Conservation (phyloP, 257 asterid species). For the Nicotiana tomentosiformis region DNA sequence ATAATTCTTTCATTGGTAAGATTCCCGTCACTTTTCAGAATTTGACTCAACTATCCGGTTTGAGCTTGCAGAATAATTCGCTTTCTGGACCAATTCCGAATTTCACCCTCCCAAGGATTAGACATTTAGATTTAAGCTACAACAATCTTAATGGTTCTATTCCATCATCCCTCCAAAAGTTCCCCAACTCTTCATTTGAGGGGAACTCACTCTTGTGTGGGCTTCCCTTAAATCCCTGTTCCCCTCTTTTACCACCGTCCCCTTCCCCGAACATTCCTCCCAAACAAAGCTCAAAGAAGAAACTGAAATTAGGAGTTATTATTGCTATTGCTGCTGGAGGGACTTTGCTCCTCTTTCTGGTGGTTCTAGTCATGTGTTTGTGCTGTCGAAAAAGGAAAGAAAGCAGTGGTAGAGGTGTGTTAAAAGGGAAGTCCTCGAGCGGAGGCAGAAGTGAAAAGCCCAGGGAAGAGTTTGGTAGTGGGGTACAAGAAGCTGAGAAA, state of each 20-base stretch:
- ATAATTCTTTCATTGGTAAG: conserved; percentile 45
- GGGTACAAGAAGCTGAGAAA: conserved; percentile 82
- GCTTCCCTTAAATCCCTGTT: conserved; percentile 54
- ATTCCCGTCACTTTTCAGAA: conserved; percentile 38
- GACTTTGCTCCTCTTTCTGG: conserved; percentile 39
- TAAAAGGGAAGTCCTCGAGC: conserved; percentile 59
- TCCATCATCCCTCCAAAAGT: conserved; percentile 47
- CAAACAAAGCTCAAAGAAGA: conserved; percentile 27
- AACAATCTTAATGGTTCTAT: conserved; percentile 62
- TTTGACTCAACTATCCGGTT: conserved; percentile 46
- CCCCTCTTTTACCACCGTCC: conserved; percentile 37
- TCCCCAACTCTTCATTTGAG: conserved; percentile 56
- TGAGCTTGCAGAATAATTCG: conserved; percentile 69
- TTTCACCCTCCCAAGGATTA: conserved; percentile 35
- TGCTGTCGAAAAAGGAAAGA: conserved; percentile 52
- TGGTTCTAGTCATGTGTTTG: conserved; percentile 36
- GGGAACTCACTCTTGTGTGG: conserved; percentile 68
- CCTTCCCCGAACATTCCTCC: conserved; percentile 24
- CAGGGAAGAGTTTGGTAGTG: conserved; percentile 84
- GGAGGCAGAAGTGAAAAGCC: conserved; percentile 79
- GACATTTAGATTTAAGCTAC: conserved; percentile 53
- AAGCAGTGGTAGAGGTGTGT: conserved; percentile 27
- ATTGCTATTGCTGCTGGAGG: conserved; percentile 90
- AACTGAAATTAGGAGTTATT: conserved; percentile 50
- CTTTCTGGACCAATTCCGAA: conserved; percentile 60